Percentiles rank a stretch among this genome's conserved stretches.
Evolutionary conservation across 2,329 filamentous ascomycete genomes (phyloP).

Genomic region (Orbilia ellipsospora): DNA sequence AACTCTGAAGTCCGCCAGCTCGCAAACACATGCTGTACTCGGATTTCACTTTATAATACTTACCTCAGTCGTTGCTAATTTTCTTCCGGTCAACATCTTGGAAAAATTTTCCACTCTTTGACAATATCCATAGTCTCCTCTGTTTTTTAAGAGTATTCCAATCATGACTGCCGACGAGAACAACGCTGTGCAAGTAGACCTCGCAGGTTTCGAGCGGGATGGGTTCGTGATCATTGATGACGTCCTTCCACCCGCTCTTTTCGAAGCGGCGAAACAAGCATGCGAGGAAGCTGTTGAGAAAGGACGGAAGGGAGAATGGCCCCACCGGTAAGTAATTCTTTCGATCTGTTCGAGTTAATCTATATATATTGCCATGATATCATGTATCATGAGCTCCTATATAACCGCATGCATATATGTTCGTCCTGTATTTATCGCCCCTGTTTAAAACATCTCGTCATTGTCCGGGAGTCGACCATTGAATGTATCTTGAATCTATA

Average conservation of each 20-base stretch:
- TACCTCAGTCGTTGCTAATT: too few relatives aligned
- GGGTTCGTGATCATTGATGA: slow-evolving; percentile 49
- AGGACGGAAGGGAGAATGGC: slow-evolving; percentile 48
- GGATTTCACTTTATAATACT: background rate
- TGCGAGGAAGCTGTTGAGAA: slow-evolving; percentile 48
- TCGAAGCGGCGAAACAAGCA: slow-evolving; percentile 41
- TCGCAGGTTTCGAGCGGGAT: slow-evolving; percentile 43
- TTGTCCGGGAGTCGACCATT: too few relatives aligned
- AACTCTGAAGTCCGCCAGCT: slow-evolving; percentile 34
- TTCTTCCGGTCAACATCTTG: too few relatives aligned
- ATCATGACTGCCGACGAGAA: slow-evolving; percentile 32
- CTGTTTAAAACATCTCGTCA: too few relatives aligned
- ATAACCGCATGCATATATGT: too few relatives aligned
- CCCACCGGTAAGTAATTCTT: slow-evolving; percentile 34
- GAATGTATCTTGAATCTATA: too few relatives aligned
- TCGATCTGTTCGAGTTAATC: too few relatives aligned
- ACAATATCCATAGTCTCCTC: background rate
- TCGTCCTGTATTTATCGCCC: too few relatives aligned
- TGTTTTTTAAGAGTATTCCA: background rate
- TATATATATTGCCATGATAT: background rate
- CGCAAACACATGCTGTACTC: slow-evolving; percentile 45
- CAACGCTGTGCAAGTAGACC: slow-evolving; percentile 18
- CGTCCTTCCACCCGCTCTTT: slow-evolving; percentile 37
- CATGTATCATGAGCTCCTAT: background rate
- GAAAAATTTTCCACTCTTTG: too few relatives aligned